phyloP scores from a whole-genome alignment of 129 eudicot genomes.

The Flaveria robusta region DNA sequence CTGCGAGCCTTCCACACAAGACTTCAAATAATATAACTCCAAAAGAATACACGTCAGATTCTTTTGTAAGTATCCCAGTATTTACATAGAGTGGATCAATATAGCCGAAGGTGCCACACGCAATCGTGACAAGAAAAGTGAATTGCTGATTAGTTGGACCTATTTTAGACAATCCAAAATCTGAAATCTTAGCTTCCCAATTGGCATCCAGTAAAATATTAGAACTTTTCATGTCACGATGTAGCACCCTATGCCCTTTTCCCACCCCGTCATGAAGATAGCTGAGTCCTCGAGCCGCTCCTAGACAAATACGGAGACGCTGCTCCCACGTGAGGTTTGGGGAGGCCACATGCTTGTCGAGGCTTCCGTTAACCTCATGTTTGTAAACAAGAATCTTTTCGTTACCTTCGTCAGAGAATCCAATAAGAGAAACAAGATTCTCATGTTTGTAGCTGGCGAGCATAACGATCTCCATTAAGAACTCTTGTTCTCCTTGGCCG shows the following conservation, averaged over 20 bases:
- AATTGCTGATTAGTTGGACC: slow-evolving; percentile 15
- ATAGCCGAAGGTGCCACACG: slow-evolving; percentile 19
- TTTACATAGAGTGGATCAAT: background rate
- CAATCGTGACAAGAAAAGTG: slow-evolving; percentile 21
- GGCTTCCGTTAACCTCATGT: slow-evolving; percentile 9
- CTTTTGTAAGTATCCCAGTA: background rate
- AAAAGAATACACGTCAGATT: slow-evolving; percentile 20
- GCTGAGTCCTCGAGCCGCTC: slow-evolving; percentile 1
- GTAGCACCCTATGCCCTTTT: slow-evolving; percentile 20
- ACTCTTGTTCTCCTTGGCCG: slow-evolving; percentile 15
- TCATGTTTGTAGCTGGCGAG: slow-evolving; percentile 21
- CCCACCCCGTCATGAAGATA: slow-evolving; percentile 23
- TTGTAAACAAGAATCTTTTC: slow-evolving; percentile 17
- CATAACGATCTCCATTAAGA: slow-evolving; percentile 4
- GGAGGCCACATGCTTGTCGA: background rate
- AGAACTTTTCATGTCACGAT: slow-evolving; percentile 26
- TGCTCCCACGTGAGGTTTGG: slow-evolving; percentile 22
- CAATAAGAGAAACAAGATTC: slow-evolving; percentile 11
- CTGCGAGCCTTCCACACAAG: slow-evolving; percentile 19
- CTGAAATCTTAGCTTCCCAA: slow-evolving; percentile 28
- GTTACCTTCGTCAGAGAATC: background rate
- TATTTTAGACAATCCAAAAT: slow-evolving; percentile 20
- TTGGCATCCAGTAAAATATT: slow-evolving; percentile 2
- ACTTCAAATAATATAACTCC: slow-evolving; percentile 24
- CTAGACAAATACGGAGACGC: slow-evolving; percentile 20